Base-by-base conservation (phyloP, 208 protist species). In the Phytomonas sp. region DNA sequence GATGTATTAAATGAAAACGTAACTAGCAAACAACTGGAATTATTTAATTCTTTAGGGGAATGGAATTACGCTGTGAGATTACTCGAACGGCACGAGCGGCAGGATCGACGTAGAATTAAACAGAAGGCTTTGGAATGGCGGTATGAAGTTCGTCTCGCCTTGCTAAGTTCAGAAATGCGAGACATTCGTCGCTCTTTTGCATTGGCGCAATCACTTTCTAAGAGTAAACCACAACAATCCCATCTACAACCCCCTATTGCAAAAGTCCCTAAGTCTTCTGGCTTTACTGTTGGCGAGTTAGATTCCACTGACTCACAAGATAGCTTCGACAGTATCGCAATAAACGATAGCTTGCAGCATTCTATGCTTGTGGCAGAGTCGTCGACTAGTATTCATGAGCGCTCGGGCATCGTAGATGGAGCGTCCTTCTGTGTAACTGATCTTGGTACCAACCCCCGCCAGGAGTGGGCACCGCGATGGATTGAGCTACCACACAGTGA, bases 61-160 rank as follows among this genome's bases (percentile, higher is more conserved):
- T 56, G 46, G 46, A 56, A 56, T 56, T 7, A 56, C 26, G 46
- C 46, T 23, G 46, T 56, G 46, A 56, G 46, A 56, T 56, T 56
- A 20, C 46, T 56, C 23, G 17, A 5, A 56, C 46, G 26, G 20
- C 1, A 26, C 23, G 46, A 56, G 46, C 46, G 46, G 9, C 11
- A 56, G 26, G 46, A 56, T 23, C 46, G 46, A 7, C 46, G 46
- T 56, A 56, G 20, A 56, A 56, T 56, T 26, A 56, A 56, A 26
- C 46, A 56, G 46, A 56, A 23, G 20, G 46, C 20, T 23, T 26
- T 56, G 46, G 46, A 56, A 26, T 56, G 46, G 46, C 46, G 46
- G 20, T 56, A 56, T 56, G 46, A 56, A 7, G 20, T 56, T 56
- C 46, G 46, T 26, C 46, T 56, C 23, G 46, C 46, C 4, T 56